Evolutionary conservation across 2,329 filamentous ascomycete species (phyloP), one percentile per base, ranked within the genome.

Genomic region (Colletotrichum orbiculare): DNA sequence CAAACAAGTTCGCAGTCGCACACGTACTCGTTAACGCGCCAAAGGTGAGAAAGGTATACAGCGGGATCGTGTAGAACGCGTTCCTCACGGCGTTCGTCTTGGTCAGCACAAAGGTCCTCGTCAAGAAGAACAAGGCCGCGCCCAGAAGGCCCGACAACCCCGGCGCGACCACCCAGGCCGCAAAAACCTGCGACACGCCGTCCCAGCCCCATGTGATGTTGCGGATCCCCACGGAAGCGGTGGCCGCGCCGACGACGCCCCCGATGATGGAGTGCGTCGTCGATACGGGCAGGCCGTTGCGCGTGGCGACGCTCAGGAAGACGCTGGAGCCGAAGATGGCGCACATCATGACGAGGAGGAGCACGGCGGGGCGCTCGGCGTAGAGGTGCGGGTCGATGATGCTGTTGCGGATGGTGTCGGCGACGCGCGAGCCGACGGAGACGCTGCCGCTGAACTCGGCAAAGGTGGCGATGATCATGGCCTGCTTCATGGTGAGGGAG

Each of bases 321-420:
- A 81, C 71, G 0, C 83, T 82, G 0, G 79, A 85, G 4, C 79
- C 82, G 48, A 85, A 70, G 58, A 85, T 78, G 37, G 83, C 82
- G 68, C 83, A 86, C 69, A 84, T 81, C 81, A 88, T 87, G 61
- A 76, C 83, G 47, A 86, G 73, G 73, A 85, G 80, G 33, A 85
- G 81, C 3, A 85, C 79, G 33, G 75, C 76, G 0, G 84, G 82
- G 17, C 80, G 73, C 7, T 75, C 72, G 12, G 77, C 73, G 67
- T 81, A 87, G 37, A 79, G 72, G 11, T 77, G 71, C 38, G 78
- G 78, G 10, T 78, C 75, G 67, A 85, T 78, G 62, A 85, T 78
- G 59, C 77, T 80, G 65, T 75, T 83, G 34, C 81, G 78, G 66
- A 84, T 81, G 15, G 82, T 84, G 54, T 83, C 81, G 71, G 75